Conservation (phyloP, 805 yeast genomes). For the Barnettozyma botsteinii region DNA sequence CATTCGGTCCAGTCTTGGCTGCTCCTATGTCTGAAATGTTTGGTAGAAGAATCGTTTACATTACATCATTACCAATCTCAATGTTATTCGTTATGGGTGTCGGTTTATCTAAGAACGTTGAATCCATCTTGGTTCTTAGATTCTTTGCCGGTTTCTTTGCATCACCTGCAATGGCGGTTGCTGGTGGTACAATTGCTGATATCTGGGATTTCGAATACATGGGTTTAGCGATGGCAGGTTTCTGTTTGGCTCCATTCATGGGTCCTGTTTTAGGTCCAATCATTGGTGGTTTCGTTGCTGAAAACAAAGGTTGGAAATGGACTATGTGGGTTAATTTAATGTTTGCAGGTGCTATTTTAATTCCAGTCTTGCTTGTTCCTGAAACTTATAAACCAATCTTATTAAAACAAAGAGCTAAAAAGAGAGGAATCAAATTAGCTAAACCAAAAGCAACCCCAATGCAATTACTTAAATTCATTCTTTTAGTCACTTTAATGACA, state of each 20-base stretch:
- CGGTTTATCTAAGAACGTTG: slow-evolving; percentile 56
- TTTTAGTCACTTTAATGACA: slow-evolving; percentile 47
- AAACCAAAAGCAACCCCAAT: slow-evolving; percentile 29
- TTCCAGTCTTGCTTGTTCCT: slow-evolving; percentile 45
- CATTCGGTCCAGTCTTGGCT: slow-evolving; percentile 62
- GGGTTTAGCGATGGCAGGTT: slow-evolving; percentile 72
- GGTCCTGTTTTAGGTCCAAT: slow-evolving; percentile 80
- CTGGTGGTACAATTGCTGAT: slow-evolving; percentile 80
- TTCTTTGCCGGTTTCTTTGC: slow-evolving; percentile 73
- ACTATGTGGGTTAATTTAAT: slow-evolving; percentile 66
- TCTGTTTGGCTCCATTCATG: slow-evolving; percentile 71
- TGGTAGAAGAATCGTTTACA: slow-evolving; percentile 61
- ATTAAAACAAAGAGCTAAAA: slow-evolving; percentile 51
- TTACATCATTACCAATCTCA: slow-evolving; percentile 54
- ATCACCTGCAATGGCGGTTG: slow-evolving; percentile 78
- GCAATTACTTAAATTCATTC: slow-evolving; percentile 39
- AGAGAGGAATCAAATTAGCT: slow-evolving; percentile 48
- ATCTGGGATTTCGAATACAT: slow-evolving; percentile 61
- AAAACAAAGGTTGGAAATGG: slow-evolving; percentile 63
- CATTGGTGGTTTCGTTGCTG: slow-evolving; percentile 65
- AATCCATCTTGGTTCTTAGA: slow-evolving; percentile 58
- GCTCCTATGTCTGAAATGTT: slow-evolving; percentile 69
- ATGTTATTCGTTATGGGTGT: slow-evolving; percentile 73
- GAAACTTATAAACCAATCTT: slow-evolving; percentile 70
- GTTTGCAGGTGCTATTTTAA: slow-evolving; percentile 50